Evolutionary conservation across 2,329 filamentous ascomycete species (phyloP).

Genomic region (Byssothecium circinans): DNA sequence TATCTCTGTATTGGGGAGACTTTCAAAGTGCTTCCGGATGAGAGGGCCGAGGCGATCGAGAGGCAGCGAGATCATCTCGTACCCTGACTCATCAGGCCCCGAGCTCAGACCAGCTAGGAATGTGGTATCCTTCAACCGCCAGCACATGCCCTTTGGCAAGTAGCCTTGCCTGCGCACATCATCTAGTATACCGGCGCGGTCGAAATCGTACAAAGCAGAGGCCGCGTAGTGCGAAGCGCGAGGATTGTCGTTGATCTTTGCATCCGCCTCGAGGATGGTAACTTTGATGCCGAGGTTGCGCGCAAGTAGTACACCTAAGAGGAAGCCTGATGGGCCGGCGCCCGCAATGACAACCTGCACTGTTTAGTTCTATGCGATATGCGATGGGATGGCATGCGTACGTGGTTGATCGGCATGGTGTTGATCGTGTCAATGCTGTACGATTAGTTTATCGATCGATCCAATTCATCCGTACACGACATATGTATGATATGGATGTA

Average conservation of each 20-base stretch:
- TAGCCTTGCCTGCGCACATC: constrained; percentile 50
- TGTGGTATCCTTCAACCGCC: constrained; percentile 45
- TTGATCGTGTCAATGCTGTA: constrained; percentile 7
- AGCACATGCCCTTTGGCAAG: constrained; percentile 47
- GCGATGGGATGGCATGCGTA: constrained; percentile 10
- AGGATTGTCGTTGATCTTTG: constrained; percentile 60
- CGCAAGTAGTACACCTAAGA: constrained; percentile 53
- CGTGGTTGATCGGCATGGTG: constrained; percentile 37
- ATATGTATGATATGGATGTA: constrained; percentile 1
- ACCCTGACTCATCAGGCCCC: constrained; percentile 30
- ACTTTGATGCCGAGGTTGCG: constrained; percentile 54
- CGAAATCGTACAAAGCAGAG: constrained; percentile 60
- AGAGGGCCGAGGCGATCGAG: constrained; percentile 34
- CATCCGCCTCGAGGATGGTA: constrained; percentile 58
- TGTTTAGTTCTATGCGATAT: constrained; percentile 7
- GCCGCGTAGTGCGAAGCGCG: constrained; percentile 65
- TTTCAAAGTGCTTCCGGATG: constrained; percentile 32
- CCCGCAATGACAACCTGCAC: constrained; percentile 34
- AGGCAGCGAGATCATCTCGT: constrained; percentile 35
- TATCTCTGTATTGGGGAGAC: constrained; percentile 28
- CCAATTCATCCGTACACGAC: constrained; percentile 6
- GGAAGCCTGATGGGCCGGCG: constrained; percentile 38
- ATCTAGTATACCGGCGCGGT: constrained; percentile 62
- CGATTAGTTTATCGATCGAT: constrained; percentile 6
- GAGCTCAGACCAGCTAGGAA: constrained; percentile 35